phyloP scores from a whole-genome alignment of 2,329 filamentous ascomycete genomes.

The Stromatinia cepivora region DNA sequence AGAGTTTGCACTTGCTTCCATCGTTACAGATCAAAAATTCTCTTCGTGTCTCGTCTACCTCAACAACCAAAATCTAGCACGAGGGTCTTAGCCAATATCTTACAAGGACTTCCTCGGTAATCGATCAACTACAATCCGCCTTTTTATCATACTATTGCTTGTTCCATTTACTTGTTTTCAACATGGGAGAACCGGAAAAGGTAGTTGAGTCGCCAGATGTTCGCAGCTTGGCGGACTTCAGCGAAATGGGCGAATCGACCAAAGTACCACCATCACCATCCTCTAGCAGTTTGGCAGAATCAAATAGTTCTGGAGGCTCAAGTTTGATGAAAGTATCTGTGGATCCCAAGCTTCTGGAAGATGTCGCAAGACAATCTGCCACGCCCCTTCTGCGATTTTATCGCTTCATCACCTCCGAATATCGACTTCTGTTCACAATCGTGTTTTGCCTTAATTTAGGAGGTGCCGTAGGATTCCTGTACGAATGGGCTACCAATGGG shows the following conservation, averaged over 20 bases:
- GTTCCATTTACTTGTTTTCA: neutral
- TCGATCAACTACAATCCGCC: neutral
- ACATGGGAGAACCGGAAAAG: conserved; percentile 12
- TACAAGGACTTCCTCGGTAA: neutral
- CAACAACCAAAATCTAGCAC: neutral
- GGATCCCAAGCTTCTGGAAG: conserved; percentile 3
- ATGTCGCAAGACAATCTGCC: conserved; percentile 18
- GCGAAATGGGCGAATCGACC: neutral
- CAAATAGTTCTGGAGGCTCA: conserved; percentile 4
- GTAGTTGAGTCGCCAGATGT: neutral
- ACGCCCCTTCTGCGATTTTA: conserved; percentile 11
- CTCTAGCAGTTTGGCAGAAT: conserved; percentile 1
- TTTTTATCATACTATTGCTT: neutral
- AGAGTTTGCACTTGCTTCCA: neutral
- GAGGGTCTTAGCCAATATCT: no score
- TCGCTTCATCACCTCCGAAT: conserved; percentile 38
- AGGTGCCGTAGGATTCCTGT: conserved; percentile 43
- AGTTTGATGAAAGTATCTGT: conserved; percentile 14
- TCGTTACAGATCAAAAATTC: neutral
- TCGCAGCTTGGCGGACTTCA: conserved; percentile 7
- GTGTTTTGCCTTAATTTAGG: conserved; percentile 52
- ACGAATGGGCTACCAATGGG: conserved; percentile 24
- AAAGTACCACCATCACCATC: neutral
- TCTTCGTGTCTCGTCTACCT: neutral
- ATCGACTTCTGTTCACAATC: conserved; percentile 57